Base-by-base conservation (phyloP, 768 basidiomycete genomes). In the Leccinum rimulosum region DNA sequence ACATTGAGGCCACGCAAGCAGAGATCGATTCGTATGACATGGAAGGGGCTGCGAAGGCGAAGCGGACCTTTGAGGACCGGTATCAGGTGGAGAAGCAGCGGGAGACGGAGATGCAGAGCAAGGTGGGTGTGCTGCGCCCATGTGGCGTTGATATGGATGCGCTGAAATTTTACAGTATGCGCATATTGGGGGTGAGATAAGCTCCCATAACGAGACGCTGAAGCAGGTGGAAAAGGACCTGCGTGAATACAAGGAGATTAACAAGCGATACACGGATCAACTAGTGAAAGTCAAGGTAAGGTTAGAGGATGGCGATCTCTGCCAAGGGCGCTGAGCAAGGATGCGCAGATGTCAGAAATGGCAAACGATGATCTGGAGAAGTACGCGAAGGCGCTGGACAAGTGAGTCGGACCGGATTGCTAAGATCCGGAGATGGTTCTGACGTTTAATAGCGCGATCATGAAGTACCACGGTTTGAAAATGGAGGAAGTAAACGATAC, bases 401-500 rank as follows among this genome's bases (percentile, higher is more conserved):
- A 91, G 96, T 98, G 64, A 64, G 88, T 54, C 4, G 28, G 11
- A 5, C 1, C 25, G 28, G 19, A 14, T 2, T 33, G 45, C 30
- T 47, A 27, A 38, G 11, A 19, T 57, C 50, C 36, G 19, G 22
- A 40, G 6, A 40, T 19, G 55, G n/a, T 30, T 52, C 60, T 70
- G 54, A 75, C 61, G 45, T 43, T 22, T 61, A 58, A 2, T 58
- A 98, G 96, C 64, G 97, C 95, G 45, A 98, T 99, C 73, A 97
- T 99, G 93, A 93, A 93, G 74, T 99, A 98, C 68, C 97, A 99
- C 69, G 78, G 87, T 14, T 80, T 97, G 66, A 99, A 99, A 76
- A 97, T 98, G 97, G 93, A 95, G 73, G 97, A 99, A 78, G 95
- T 99, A 67, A 99, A 99, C 68, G 95, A 97, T 67, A 95, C 89